phyloP scores from a whole-genome alignment of 345 rosid genomes.

The Garcia nutans region DNA sequence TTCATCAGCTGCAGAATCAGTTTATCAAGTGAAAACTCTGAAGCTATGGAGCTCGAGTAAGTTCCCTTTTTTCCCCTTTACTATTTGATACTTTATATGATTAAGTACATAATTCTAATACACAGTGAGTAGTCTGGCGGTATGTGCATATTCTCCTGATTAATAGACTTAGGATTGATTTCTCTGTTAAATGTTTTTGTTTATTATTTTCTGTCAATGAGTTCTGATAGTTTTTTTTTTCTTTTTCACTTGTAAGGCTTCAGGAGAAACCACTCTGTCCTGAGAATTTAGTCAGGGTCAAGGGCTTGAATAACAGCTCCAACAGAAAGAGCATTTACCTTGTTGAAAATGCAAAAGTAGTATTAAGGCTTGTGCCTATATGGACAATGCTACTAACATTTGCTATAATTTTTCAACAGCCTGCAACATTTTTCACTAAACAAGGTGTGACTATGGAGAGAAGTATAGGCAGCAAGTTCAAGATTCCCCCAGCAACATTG shows the following conservation, averaged over 20 bases:
- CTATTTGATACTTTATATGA: neutral
- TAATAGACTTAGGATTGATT: too few species aligned
- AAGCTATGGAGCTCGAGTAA: slow-evolving; percentile 72
- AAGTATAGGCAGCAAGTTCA: slow-evolving; percentile 63
- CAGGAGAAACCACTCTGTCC: slow-evolving; percentile 76
- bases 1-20: slow-evolving; percentile 33
- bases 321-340: slow-evolving; percentile 20
- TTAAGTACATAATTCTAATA: neutral
- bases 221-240: slow-evolving; percentile 10
- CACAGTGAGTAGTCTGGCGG: too few species aligned
- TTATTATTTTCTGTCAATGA: neutral
- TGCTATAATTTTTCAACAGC: slow-evolving; percentile 88
- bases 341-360: slow-evolving; percentile 43
- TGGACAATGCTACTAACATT: slow-evolving; percentile 90
- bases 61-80: slow-evolving; percentile 18
- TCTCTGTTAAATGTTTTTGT: too few species aligned
- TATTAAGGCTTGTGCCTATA: slow-evolving; percentile 67
- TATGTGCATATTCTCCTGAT: too few species aligned
- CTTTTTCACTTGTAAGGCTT: slow-evolving; percentile 46
- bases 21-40: slow-evolving; percentile 39
- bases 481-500: slow-evolving; percentile 88
- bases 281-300: slow-evolving; percentile 11
- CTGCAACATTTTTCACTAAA: slow-evolving; percentile 83
- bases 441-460: slow-evolving; percentile 88
- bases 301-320: slow-evolving; percentile 20